Conservation (phyloP, 305 asterid species). For the Fraxinus angustifolia region DNA sequence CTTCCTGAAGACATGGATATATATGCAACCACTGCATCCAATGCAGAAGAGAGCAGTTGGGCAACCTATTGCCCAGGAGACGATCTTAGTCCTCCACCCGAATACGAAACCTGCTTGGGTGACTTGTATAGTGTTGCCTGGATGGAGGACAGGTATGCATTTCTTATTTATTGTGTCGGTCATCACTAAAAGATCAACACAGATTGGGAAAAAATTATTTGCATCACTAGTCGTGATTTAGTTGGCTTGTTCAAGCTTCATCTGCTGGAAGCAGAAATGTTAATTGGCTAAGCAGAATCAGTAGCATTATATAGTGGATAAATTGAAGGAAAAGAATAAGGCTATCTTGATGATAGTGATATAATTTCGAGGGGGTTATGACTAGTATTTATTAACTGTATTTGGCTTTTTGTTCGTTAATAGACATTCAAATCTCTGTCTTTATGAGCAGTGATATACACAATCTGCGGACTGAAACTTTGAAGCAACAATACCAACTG, state of each 20-base stretch:
- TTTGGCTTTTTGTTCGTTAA: constrained; percentile 1
- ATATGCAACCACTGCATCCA: constrained; percentile 91
- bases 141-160: constrained; percentile 87
- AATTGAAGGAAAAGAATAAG: not conserved
- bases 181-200: not conserved
- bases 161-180: not conserved
- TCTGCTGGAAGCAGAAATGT: not conserved
- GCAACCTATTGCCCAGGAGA: constrained; percentile 96
- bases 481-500: constrained; percentile 71
- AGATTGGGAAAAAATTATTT: not conserved
- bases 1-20: constrained; percentile 77
- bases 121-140: constrained; percentile 91
- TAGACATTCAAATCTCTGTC: constrained; percentile 13
- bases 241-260: not conserved
- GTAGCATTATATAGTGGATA: not conserved
- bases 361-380: not conserved
- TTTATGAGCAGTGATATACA: constrained; percentile 58
- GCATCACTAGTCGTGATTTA: not conserved
- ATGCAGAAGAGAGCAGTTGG: constrained; percentile 89
- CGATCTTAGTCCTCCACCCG: constrained; percentile 72
- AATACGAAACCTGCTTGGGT: constrained; percentile 83
- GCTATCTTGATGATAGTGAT: not conserved
- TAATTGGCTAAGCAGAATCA: not conserved
- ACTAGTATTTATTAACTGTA: not conserved
- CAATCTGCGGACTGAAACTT: constrained; percentile 63